Percentiles rank a stretch among this genome's conserved stretches.
Conservation (phyloP, 2,329 filamentous ascomycete genomes). For the Tolypocladium cylindrosporum region DNA sequence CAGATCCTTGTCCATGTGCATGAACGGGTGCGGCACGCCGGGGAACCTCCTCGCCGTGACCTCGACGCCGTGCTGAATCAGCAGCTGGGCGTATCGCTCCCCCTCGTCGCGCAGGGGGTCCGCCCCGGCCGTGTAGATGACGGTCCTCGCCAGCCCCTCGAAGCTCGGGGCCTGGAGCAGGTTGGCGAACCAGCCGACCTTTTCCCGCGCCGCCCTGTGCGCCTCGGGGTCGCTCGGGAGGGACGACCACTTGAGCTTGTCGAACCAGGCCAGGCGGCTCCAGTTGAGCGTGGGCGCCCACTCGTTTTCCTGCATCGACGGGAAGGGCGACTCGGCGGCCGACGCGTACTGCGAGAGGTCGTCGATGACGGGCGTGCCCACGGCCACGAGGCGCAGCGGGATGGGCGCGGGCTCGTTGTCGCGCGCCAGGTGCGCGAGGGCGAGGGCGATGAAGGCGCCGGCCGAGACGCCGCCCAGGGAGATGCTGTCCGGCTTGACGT, state of each 20-base stretch:
- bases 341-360: slow-evolving; percentile 26
- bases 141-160: slow-evolving; percentile 22
- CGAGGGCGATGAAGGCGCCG: slow-evolving; percentile 29
- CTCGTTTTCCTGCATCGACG: slow-evolving; percentile 30
- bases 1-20: slow-evolving; percentile 33
- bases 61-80: slow-evolving; percentile 32
- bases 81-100: slow-evolving; percentile 31
- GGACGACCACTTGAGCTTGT: slow-evolving; percentile 21
- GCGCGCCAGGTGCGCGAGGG: slow-evolving; percentile 28
- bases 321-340: slow-evolving; percentile 25
- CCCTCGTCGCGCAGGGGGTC: slow-evolving; percentile 39
- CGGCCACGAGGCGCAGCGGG: slow-evolving; percentile 25
- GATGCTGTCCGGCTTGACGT: slow-evolving; percentile 24
- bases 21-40: slow-evolving; percentile 38
- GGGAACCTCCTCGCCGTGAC: slow-evolving; percentile 34
- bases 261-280: slow-evolving; percentile 30
- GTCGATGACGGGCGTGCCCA: slow-evolving; percentile 29
- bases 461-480: slow-evolving; percentile 36
- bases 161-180: slow-evolving; percentile 25
- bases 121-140: slow-evolving; percentile 31
- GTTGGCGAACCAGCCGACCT: slow-evolving; percentile 18
- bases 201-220: slow-evolving; percentile 7
- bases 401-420: slow-evolving; percentile 19
- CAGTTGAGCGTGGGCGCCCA: slow-evolving; percentile 33
- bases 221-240: slow-evolving; percentile 6